Conservation (phyloP, 495 filamentous ascomycete genomes). For the Lasiosphaeriaceae sp. region DNA sequence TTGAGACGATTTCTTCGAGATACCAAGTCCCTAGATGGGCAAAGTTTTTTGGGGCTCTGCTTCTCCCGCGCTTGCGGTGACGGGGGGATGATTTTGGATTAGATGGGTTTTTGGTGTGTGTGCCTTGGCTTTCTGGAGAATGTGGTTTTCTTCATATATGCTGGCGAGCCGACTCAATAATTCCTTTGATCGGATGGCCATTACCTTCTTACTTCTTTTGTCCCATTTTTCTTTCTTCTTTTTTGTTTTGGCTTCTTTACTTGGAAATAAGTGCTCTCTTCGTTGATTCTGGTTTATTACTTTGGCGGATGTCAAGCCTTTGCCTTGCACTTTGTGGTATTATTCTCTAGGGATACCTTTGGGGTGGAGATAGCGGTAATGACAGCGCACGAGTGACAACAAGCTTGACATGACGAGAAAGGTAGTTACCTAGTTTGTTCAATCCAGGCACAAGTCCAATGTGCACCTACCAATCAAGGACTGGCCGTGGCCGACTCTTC, state of each 20-base stretch:
- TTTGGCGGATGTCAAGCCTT: neutral
- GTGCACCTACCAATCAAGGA: no score
- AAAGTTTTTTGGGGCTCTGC: slow-evolving; percentile 4
- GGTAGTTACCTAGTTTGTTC: neutral
- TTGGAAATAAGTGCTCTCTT: no score
- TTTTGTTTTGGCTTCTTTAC: no score
- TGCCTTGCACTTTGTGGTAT: neutral
- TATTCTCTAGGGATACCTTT: neutral
- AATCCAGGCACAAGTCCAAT: no score
- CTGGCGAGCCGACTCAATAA: no score
- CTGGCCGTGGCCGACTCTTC: no score
- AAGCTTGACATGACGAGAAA: neutral
- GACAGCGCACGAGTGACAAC: neutral
- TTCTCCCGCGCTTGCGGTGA: neutral
- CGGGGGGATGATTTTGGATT: neutral
- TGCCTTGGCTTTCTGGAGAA: no score
- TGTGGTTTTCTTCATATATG: no score
- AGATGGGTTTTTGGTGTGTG: neutral
- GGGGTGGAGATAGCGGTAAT: neutral
- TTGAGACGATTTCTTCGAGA: slow-evolving; percentile 18
- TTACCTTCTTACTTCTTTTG: no score
- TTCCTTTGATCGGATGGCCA: no score
- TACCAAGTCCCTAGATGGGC: slow-evolving; percentile 24
- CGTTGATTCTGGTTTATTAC: no score
- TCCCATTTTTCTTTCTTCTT: no score